Evolutionary conservation across 768 basidiomycete species (phyloP).

Genomic region (Leucocoprinus leucothites): DNA sequence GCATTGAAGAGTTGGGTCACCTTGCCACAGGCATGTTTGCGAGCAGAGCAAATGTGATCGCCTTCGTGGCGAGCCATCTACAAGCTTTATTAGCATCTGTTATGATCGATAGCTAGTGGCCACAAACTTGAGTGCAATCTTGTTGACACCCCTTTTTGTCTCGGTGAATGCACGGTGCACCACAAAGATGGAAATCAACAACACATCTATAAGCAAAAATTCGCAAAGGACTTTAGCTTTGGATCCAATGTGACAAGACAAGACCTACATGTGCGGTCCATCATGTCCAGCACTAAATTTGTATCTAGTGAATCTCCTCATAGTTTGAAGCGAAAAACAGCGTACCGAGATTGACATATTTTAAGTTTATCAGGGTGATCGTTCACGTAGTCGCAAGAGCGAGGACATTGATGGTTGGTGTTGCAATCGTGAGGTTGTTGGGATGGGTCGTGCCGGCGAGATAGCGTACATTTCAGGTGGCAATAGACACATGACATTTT

Average conservation of each 20-base stretch:
- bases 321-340: neutral
- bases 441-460: constrained; percentile 36
- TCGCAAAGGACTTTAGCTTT: neutral
- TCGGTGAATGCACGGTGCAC: constrained; percentile 41
- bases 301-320: neutral
- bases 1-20: constrained; percentile 25
- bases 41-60: constrained; percentile 52
- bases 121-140: constrained; percentile 48
- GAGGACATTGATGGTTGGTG: constrained; percentile 45
- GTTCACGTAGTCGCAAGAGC: constrained; percentile 39
- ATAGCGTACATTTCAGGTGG: constrained; percentile 44
- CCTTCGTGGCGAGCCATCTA: constrained; percentile 48
- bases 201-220: constrained; percentile 39
- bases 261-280: constrained; percentile 49
- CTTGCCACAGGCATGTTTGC: constrained; percentile 53
- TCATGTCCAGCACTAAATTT: constrained; percentile 56
- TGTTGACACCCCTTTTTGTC: constrained; percentile 49
- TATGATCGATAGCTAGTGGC: neutral
- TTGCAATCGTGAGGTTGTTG: constrained; percentile 44
- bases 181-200: constrained; percentile 50
- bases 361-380: constrained; percentile 28
- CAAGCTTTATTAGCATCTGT: neutral
- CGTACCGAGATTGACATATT: constrained; percentile 45
- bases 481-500: constrained; percentile 44
- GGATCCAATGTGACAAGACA: neutral